Percentiles rank a stretch among this genome's conserved stretches.
These are phyloP conservation scores for Kwoniella newhampshirensis DNA, from an alignment of 768 basidiomycete species.

Conservation along the genomic window DNA sequence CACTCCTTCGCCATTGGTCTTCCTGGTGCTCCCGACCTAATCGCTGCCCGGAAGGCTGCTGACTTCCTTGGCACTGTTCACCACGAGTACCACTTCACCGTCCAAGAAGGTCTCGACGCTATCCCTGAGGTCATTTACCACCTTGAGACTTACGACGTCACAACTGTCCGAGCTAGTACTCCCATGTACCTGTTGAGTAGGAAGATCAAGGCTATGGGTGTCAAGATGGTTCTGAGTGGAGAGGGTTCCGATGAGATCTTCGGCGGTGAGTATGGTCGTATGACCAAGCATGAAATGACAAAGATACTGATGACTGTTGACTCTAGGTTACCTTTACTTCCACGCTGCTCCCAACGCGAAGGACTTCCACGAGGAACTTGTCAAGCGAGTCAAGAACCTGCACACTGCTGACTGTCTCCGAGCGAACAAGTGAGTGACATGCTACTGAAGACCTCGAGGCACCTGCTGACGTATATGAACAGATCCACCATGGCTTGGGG, in stretches of 20 bases:
- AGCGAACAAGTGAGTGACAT: conserved; percentile 86
- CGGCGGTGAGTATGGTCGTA: conserved; percentile 63
- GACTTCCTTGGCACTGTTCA: conserved; percentile 91
- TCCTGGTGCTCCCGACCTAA: conserved; percentile 87
- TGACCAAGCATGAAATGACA: background rate
- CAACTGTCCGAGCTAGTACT: conserved; percentile 93
- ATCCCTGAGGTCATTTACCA: conserved; percentile 97
- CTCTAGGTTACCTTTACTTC: conserved; percentile 90
- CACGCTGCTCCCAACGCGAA: conserved; percentile 87
- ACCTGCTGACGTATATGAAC: conserved; percentile 11
- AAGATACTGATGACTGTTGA: background rate
- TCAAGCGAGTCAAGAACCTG: conserved; percentile 92
- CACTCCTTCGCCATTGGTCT: conserved; percentile 98
- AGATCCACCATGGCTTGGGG: conserved; percentile 99
- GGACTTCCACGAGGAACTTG: conserved; percentile 92
- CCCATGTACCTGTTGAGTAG: conserved; percentile 98
- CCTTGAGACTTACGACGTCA: conserved; percentile 98
- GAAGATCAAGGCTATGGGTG: conserved; percentile 99
- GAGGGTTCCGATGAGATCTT: conserved; percentile 98
- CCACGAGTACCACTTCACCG: conserved; percentile 96
- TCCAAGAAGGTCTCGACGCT: conserved; percentile 95
- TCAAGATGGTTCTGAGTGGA: conserved; percentile 98
- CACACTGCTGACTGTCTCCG: conserved; percentile 96
- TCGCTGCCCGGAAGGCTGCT: conserved; percentile 91
- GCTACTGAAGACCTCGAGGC: too few species aligned